Percentiles rank a stretch among this genome's conserved stretches.
Conservation (phyloP, 2,329 filamentous ascomycete genomes). For the Talaromyces rugulosus region DNA sequence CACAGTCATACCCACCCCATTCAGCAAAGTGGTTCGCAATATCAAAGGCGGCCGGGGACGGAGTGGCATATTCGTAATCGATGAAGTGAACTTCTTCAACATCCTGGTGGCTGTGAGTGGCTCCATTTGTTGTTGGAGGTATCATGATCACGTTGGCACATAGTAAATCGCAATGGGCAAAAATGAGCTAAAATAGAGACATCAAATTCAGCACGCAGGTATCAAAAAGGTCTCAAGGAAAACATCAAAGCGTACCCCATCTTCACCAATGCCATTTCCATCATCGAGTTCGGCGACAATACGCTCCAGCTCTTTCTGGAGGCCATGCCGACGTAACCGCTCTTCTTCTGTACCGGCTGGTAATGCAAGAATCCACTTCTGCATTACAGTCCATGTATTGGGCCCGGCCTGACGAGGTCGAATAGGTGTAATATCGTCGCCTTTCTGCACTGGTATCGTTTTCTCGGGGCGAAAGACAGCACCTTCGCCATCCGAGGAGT, state of each 20-base stretch:
- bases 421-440: slow-evolving; percentile 31
- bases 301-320: slow-evolving; percentile 71
- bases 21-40: slow-evolving; percentile 97
- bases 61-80: slow-evolving; percentile 96
- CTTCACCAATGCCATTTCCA: slow-evolving; percentile 68
- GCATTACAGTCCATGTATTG: slow-evolving; percentile 91
- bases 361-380: slow-evolving; percentile 89
- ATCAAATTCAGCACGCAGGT: slow-evolving; percentile 14
- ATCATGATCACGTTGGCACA: slow-evolving; percentile 92
- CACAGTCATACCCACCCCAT: slow-evolving; percentile 96
- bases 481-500: neutral
- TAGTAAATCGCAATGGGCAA: slow-evolving; percentile 93
- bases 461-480: slow-evolving; percentile 14
- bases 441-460: slow-evolving; percentile 9
- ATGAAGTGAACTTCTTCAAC: slow-evolving; percentile 73
- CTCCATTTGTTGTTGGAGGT: slow-evolving; percentile 26
- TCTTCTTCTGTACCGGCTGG: slow-evolving; percentile 69
- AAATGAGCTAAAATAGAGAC: slow-evolving; percentile 61
- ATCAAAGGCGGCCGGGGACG: slow-evolving; percentile 91
- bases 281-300: slow-evolving; percentile 69
- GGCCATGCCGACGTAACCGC: slow-evolving; percentile 58
- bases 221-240: neutral
- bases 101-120: slow-evolving; percentile 16
- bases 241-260: slow-evolving; percentile 53
- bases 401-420: slow-evolving; percentile 69